These are phyloP conservation scores for Pelargonium fulgidum DNA, from an alignment of 441 rosid genomes.

Conservation along the genomic window DNA sequence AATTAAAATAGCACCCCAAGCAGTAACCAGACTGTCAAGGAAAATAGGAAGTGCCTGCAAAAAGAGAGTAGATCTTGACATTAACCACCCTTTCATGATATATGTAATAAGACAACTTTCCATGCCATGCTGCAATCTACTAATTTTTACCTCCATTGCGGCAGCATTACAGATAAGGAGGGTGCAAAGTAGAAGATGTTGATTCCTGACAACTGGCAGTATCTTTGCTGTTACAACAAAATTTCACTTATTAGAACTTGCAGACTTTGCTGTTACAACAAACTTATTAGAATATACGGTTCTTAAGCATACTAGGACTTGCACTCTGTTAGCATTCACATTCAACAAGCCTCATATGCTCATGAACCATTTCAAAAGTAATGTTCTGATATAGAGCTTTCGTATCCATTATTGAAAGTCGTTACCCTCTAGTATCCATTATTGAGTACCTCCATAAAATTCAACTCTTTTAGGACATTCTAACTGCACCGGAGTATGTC, in stretches of 20 bases:
- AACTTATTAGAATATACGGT: background rate
- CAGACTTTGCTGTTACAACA: conserved; percentile 39
- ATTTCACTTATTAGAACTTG: background rate
- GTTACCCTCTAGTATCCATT: background rate
- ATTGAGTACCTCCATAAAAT: background rate
- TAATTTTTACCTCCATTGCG: conserved; percentile 56
- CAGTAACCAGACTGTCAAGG: conserved; percentile 54
- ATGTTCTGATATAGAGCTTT: background rate
- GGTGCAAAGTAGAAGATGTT: conserved; percentile 65
- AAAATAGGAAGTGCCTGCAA: conserved; percentile 64
- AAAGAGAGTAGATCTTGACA: background rate
- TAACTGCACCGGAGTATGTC: too few relatives aligned
- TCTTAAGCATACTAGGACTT: background rate
- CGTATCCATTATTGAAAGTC: background rate
- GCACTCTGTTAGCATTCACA: background rate
- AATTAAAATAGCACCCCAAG: conserved; percentile 59
- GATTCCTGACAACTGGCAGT: conserved; percentile 56
- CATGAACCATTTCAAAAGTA: background rate
- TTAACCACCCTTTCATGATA: background rate
- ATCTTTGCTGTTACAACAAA: conserved; percentile 47
- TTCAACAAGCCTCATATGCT: background rate
- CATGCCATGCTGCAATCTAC: background rate
- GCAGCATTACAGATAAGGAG: conserved; percentile 69
- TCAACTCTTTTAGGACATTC: too few relatives aligned
- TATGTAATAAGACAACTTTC: background rate